A percentile compares a stretch with the other conserved stretches of the same genome.
These are phyloP conservation scores for Hypoxylon sp. DNA, from an alignment of 2,329 filamentous ascomycete genomes.

Conservation along the genomic window DNA sequence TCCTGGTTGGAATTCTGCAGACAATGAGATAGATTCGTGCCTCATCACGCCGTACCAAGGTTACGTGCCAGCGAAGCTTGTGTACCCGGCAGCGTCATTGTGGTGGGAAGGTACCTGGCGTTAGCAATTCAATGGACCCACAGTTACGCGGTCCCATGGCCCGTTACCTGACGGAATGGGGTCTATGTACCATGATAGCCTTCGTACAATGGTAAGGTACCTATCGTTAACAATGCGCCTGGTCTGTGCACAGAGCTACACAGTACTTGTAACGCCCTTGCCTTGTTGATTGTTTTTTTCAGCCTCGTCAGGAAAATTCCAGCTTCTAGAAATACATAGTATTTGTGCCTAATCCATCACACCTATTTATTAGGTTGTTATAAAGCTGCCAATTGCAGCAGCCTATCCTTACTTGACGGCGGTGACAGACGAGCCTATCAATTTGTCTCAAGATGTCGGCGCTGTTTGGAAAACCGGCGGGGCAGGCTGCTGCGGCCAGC, in stretches of 20 bases:
- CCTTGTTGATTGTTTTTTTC: slow-evolving; percentile 54
- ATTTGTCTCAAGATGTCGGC: slow-evolving; percentile 48
- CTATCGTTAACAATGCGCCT: slow-evolving; percentile 8
- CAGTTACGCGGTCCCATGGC: background rate
- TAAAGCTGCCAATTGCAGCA: slow-evolving; percentile 35
- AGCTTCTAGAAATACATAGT: slow-evolving; percentile 18
- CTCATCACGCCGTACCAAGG: background rate
- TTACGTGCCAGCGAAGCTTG: background rate
- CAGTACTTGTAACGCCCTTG: slow-evolving; percentile 30
- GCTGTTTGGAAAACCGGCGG: slow-evolving; percentile 42
- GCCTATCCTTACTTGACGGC: slow-evolving; percentile 8
- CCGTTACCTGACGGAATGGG: background rate
- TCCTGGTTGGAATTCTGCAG: background rate
- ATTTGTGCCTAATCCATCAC: slow-evolving; percentile 9
- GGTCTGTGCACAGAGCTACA: slow-evolving; percentile 48
- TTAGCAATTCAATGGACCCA: background rate
- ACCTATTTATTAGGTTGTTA: slow-evolving; percentile 26
- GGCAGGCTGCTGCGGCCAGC: slow-evolving; percentile 19
- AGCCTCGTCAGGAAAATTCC: slow-evolving; percentile 50
- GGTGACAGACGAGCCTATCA: slow-evolving; percentile 4
- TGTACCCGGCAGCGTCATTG: background rate
- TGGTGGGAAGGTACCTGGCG: background rate
- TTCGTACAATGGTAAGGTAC: background rate
- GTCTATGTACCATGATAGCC: background rate
- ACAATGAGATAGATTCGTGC: background rate